phyloP scores from a whole-genome alignment of 306 rosid genomes.

The Prunus davidiana region DNA sequence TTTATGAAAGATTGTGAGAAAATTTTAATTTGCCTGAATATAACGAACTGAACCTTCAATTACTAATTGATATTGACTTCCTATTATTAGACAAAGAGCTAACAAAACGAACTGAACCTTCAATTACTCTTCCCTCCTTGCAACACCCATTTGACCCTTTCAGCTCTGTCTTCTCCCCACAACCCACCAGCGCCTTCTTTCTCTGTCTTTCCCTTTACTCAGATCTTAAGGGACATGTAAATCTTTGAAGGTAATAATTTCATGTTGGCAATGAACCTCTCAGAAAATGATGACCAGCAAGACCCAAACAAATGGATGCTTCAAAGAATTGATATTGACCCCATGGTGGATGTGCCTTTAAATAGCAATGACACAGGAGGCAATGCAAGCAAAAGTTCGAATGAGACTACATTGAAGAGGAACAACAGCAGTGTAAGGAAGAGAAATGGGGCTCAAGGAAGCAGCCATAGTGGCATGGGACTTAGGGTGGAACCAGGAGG shows the following conservation, averaged over 20 bases:
- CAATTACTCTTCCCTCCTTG: conserved; percentile 12
- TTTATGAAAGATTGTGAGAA: no score
- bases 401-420: conserved; percentile 6
- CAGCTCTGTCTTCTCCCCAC: conserved; percentile 12
- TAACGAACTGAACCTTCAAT: no score
- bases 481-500: conserved; percentile 46
- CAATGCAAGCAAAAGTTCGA: conserved; percentile 12
- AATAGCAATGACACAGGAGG: not conserved
- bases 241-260: not conserved
- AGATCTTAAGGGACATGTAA: not conserved
- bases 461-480: conserved; percentile 6
- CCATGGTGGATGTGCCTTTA: conserved; percentile 29
- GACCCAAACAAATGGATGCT: conserved; percentile 50
- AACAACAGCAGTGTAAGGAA: conserved; percentile 25
- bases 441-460: conserved; percentile 26
- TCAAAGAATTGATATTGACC: conserved; percentile 56
- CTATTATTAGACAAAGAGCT: conserved; percentile 25
- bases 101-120: not conserved
- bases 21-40: no score
- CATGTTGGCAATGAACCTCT: conserved; percentile 16
- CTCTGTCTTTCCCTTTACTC: not conserved
- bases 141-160: conserved; percentile 18
- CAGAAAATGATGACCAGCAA: conserved; percentile 21
- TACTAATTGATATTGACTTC: not conserved
- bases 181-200: conserved; percentile 2